Evolutionary conservation across 176 grass and related monocot genomes (phyloP), one percentile per base, ranked within the genome.

Genomic region (Paspalum vaginatum): DNA sequence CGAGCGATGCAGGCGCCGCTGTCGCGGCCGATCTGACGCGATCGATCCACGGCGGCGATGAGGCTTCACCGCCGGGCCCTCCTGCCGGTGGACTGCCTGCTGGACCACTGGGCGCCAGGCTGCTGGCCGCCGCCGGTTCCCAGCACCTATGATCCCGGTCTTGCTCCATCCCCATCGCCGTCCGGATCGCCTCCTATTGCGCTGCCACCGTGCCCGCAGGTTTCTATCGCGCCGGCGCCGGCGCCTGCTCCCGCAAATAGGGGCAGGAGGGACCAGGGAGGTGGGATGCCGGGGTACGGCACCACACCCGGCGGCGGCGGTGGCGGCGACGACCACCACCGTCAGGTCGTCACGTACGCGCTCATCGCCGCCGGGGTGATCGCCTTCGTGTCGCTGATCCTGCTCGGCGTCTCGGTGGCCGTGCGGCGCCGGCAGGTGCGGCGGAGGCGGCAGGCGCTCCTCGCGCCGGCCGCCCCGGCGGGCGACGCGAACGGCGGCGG

Each of bases 221-320:
- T 4, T 8, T 0, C 2, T 0, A 13, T 1, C 32, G 47, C 79
- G 11, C 68, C 70, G 32, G 14, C 59, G 11, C 77, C 81, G 14
- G 9, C 71, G 66, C 77, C 77, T 11, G 47, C 76, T 14, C 68
- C 70, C 2, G 45, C 10, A 40, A 59, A 51, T 44, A 12, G 15
- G n/a, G 81, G 81, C 1, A 63, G 87, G 87, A 56, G 79, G 52
- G 37, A 88, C 52, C 86, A 84, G 76, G 86, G 75, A 8, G 84
- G 68, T 16, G 40, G 66, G 11, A 7, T 6, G 4, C 10, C n/a
- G 4, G 70, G 10, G 6, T 70, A 84, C 46, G 25, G 9, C 1
- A 12, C 75, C 0, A 2, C 66, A 7, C 47, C 60, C 61, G 59
- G 6, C 13, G 76, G 58, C 61, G 20, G 0, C 38, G 24, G 0